phyloP scores from a whole-genome alignment of 306 rosid genomes.

The Acmispon strigosus region DNA sequence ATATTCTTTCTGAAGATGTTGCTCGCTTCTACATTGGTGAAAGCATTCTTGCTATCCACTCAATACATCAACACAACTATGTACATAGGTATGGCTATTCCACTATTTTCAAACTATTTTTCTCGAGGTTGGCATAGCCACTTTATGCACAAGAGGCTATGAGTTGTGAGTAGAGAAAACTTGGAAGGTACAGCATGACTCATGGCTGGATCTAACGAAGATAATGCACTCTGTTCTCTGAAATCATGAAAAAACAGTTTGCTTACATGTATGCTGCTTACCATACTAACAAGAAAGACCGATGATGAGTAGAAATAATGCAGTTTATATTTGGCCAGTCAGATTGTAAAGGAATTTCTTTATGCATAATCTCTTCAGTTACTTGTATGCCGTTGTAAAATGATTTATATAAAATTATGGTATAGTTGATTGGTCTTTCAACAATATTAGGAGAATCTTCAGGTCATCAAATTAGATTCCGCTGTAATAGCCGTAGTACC shows the following conservation, averaged over 20 bases:
- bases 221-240: neutral
- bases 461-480: neutral
- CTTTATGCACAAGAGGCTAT: conserved; percentile 3
- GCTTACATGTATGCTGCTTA: conserved; percentile 1
- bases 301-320: neutral
- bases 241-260: neutral
- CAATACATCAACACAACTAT: conserved; percentile 94
- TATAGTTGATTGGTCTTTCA: neutral
- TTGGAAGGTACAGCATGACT: conserved; percentile 6
- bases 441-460: neutral
- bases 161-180: conserved; percentile 13
- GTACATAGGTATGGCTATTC: conserved; percentile 66
- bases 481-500: neutral
- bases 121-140: conserved; percentile 7
- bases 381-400: conserved; percentile 1
- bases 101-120: neutral
- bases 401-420: conserved; percentile 9
- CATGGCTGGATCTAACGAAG: conserved; percentile 8
- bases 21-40: conserved; percentile 96
- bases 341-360: conserved; percentile 4
- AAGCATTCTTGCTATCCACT: conserved; percentile 91
- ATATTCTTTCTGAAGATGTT: conserved; percentile 85
- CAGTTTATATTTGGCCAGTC: conserved; percentile 12
- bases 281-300: neutral
- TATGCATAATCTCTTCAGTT: neutral